Evolutionary conservation across 2,329 filamentous ascomycete species (phyloP).

Genomic region (Emergomyces orientalis): DNA sequence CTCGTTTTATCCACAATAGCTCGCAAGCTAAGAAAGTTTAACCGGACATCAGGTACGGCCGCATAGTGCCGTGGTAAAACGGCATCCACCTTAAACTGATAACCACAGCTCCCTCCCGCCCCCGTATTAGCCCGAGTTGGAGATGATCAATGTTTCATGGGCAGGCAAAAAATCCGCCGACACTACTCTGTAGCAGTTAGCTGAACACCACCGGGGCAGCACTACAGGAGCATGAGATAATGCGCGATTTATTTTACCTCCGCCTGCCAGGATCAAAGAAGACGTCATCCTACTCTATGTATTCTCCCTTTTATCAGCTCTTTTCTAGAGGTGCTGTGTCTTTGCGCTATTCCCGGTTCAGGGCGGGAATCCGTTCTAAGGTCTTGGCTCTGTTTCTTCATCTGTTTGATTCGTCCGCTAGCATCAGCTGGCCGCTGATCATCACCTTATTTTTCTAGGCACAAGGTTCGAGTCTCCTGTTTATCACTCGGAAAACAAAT

Average conservation of each 20-base stretch:
- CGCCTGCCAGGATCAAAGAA: background rate
- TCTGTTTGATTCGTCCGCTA: background rate
- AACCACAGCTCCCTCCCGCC: background rate
- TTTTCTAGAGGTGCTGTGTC: background rate
- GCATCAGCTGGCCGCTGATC: background rate
- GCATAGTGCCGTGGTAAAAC: background rate
- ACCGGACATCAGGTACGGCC: background rate
- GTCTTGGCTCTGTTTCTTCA: background rate
- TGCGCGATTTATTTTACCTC: background rate
- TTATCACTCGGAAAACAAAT: background rate
- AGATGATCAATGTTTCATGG: background rate
- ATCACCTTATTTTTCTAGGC: background rate
- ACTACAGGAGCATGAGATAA: background rate
- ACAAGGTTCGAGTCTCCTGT: background rate
- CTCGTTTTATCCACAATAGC: background rate
- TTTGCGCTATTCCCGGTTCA: background rate
- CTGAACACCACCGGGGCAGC: background rate
- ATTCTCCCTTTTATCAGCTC: no score
- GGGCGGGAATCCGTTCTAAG: background rate
- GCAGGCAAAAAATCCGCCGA: background rate
- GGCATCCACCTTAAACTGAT: background rate
- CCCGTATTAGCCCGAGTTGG: background rate
- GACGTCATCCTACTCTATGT: background rate
- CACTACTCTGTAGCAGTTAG: background rate
- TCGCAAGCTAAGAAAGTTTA: background rate